Conservation (phyloP, 1,284 basidiomycete genomes). For the Papiliotrema fonsecae region DNA sequence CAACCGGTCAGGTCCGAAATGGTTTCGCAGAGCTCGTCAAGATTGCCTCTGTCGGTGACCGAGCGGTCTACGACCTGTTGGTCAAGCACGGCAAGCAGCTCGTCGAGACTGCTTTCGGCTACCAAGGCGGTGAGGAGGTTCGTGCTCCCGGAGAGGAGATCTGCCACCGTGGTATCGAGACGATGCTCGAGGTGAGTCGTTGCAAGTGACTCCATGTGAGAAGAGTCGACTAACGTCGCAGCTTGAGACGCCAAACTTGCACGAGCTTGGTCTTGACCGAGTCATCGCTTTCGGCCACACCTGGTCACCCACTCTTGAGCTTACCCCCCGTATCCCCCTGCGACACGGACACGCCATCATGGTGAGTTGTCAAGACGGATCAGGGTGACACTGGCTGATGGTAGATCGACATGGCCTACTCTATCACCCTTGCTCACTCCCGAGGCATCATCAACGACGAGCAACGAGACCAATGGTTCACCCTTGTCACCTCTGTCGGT, state of each 20-base stretch:
- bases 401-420: slow-evolving; percentile 51
- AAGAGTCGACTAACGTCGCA: slow-evolving; percentile 7
- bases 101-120: slow-evolving; percentile 50
- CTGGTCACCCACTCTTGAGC: slow-evolving; percentile 50
- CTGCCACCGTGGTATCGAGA: slow-evolving; percentile 49
- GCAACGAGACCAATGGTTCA: slow-evolving; percentile 50
- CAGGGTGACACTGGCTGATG: neutral
- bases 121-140: slow-evolving; percentile 39
- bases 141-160: slow-evolving; percentile 45
- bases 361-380: slow-evolving; percentile 8
- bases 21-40: slow-evolving; percentile 52
- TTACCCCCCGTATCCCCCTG: slow-evolving; percentile 44
- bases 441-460: slow-evolving; percentile 46
- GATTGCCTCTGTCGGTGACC: slow-evolving; percentile 50
- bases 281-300: slow-evolving; percentile 52
- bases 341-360: slow-evolving; percentile 49
- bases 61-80: slow-evolving; percentile 47
- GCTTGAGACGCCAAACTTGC: slow-evolving; percentile 51
- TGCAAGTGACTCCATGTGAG: neutral
- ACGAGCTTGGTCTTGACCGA: slow-evolving; percentile 52
- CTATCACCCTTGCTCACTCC: slow-evolving; percentile 48
- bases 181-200: slow-evolving; percentile 47
- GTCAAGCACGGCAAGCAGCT: slow-evolving; percentile 51
- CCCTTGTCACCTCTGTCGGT: slow-evolving; percentile 45
- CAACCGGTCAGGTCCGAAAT: slow-evolving; percentile 50